phyloP scores from a whole-genome alignment of 2,329 filamentous ascomycete genomes.

The Monosporascus sp. region DNA sequence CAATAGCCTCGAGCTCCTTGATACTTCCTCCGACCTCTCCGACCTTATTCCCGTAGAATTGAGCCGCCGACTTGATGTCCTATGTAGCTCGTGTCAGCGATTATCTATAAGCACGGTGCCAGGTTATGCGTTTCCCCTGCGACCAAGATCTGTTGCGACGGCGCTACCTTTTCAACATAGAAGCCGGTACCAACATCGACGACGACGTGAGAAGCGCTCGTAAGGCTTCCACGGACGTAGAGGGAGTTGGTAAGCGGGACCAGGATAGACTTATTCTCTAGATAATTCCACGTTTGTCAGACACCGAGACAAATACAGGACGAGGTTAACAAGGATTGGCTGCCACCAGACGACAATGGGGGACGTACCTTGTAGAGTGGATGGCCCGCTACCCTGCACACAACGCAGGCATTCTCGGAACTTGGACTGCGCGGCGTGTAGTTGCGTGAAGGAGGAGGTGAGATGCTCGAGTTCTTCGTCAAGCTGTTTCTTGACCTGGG shows the following conservation, averaged over 20 bases:
- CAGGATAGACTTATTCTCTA: constrained; percentile 56
- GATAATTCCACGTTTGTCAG: not conserved
- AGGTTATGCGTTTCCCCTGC: not conserved
- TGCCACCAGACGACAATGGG: not conserved
- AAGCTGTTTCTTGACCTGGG: constrained; percentile 89
- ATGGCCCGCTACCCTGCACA: constrained; percentile 55
- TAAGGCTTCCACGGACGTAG: constrained; percentile 81
- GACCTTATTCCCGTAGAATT: constrained; percentile 53
- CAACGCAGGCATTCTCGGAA: constrained; percentile 85
- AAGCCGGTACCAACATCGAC: constrained; percentile 26
- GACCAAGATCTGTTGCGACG: no score
- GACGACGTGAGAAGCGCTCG: constrained; percentile 65
- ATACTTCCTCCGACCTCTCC: constrained; percentile 48
- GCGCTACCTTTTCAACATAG: constrained; percentile 67
- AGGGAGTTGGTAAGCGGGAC: constrained; percentile 94
- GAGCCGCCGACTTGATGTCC: constrained; percentile 47
- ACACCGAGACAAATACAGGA: not conserved
- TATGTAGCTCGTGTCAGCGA: constrained; percentile 22
- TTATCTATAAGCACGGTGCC: not conserved
- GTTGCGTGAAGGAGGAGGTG: constrained; percentile 80
- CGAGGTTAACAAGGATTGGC: not conserved
- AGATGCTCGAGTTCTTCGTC: constrained; percentile 95
- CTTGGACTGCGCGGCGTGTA: constrained; percentile 83
- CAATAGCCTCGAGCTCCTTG: constrained; percentile 51
- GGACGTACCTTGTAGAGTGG: constrained; percentile 23